These are phyloP conservation scores for Metarhizium robertsii DNA, from an alignment of 2,329 filamentous ascomycete species.

Conservation along the genomic window DNA sequence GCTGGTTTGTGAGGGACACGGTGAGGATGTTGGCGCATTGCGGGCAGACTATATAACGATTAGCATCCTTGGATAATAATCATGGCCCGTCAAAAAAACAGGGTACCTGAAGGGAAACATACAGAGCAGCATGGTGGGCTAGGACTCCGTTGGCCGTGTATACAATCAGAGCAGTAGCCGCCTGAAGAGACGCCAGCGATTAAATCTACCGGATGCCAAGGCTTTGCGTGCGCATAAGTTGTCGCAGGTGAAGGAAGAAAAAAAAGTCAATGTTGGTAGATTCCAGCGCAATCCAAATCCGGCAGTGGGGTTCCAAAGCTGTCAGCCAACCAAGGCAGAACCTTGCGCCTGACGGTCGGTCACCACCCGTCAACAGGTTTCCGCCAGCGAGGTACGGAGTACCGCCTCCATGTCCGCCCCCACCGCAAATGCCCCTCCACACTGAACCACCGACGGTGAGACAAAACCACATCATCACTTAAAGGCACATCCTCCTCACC, in stretches of 20 bases:
- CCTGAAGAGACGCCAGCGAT: no score
- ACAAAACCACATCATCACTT: not conserved
- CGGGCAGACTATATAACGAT: constrained; percentile 56
- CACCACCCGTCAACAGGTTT: no score
- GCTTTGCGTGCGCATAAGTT: no score
- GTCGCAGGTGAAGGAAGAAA: no score
- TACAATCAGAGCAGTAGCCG: not conserved
- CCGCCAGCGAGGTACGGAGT: no score
- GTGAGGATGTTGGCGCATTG: constrained; percentile 78
- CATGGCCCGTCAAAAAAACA: not conserved
- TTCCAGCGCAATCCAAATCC: no score
- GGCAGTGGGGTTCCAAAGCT: no score
- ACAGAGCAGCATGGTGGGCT: constrained; percentile 56
- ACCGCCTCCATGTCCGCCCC: not conserved
- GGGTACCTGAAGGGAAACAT: constrained; percentile 15
- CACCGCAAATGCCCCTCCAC: not conserved
- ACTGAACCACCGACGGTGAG: not conserved
- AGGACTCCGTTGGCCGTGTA: not conserved
- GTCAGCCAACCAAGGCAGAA: no score
- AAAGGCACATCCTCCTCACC: not conserved
- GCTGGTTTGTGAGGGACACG: constrained; percentile 49
- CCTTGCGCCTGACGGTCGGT: no score
- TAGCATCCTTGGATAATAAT: not conserved
- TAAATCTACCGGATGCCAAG: not conserved
- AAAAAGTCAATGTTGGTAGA: no score